Conservation (phyloP, 2,329 filamentous ascomycete species). For the Tympanopsis confertula region DNA sequence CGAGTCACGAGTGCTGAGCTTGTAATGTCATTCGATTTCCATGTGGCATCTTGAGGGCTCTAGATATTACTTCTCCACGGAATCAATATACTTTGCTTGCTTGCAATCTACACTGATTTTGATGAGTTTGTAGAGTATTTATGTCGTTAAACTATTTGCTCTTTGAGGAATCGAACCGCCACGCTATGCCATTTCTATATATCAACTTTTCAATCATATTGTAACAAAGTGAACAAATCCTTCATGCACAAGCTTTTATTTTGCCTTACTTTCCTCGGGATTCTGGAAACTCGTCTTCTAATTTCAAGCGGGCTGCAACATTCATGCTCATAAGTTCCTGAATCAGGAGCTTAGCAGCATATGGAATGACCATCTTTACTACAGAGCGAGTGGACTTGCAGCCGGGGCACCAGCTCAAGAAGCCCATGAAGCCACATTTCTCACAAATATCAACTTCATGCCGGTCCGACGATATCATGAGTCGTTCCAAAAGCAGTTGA, state of each 20-base stretch:
- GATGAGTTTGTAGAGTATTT: not conserved
- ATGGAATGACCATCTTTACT: conserved; percentile 89
- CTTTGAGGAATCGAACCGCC: not conserved
- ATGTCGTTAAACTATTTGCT: not conserved
- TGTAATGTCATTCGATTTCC: no score
- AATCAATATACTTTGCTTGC: no score
- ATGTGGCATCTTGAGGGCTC: no score
- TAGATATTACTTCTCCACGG: no score
- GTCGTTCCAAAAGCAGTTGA: conserved; percentile 78
- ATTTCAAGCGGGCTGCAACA: conserved; percentile 79
- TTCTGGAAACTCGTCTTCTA: conserved; percentile 87
- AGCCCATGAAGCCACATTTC: conserved; percentile 87
- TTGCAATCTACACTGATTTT: not conserved
- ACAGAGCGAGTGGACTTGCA: conserved; percentile 78
- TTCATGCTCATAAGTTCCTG: conserved; percentile 98
- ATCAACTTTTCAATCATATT: not conserved
- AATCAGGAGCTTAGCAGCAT: conserved; percentile 88
- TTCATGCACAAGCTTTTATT: no score
- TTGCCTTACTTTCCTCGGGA: conserved; percentile 20
- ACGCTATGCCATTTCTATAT: not conserved
- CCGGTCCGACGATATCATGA: conserved; percentile 90
- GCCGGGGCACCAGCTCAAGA: conserved; percentile 86
- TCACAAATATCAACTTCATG: conserved; percentile 91
- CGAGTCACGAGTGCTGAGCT: no score
- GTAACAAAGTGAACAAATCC: no score